Evolutionary conservation across 1,284 basidiomycete genomes (phyloP).

Genomic region (Mycena citricolor): DNA sequence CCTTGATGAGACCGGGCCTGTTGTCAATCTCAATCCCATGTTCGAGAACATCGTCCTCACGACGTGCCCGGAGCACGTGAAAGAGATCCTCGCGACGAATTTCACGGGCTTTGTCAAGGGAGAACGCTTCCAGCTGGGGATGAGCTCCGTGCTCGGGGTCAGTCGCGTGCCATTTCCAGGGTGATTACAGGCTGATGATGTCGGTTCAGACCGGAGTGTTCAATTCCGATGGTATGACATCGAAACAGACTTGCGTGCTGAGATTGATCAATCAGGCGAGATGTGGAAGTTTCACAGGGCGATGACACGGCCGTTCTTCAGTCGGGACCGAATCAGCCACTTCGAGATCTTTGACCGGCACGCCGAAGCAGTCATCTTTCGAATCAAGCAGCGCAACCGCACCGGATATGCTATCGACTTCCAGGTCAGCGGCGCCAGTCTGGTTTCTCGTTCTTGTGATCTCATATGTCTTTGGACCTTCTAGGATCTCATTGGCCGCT

Average conservation of each 20-base stretch:
- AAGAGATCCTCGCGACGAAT: conserved; percentile 21
- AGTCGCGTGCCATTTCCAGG: background rate
- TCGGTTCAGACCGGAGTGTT: conserved; percentile 39
- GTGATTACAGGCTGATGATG: conserved; percentile 22
- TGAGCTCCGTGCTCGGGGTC: background rate
- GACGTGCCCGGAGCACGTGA: conserved; percentile 15
- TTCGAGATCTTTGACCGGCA: conserved; percentile 51
- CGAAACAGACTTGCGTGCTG: background rate
- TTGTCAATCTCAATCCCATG: conserved; percentile 6
- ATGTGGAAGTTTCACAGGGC: conserved; percentile 46
- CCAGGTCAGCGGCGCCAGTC: too few relatives aligned
- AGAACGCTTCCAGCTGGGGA: background rate
- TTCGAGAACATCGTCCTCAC: conserved; percentile 13
- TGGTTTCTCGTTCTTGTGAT: too few relatives aligned
- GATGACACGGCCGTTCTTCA: conserved; percentile 49
- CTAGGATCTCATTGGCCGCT: conserved; percentile 40
- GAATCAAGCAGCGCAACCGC: conserved; percentile 37
- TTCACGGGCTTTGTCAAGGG: conserved; percentile 30
- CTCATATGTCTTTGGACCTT: too few relatives aligned
- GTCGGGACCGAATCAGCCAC: conserved; percentile 40
- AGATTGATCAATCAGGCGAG: conserved; percentile 26
- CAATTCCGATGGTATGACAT: conserved; percentile 39
- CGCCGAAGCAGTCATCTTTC: conserved; percentile 36
- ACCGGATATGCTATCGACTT: conserved; percentile 51
- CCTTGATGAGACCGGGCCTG: background rate